phyloP scores from a whole-genome alignment of 768 basidiomycete genomes.

The Lactarius deliciosus region DNA sequence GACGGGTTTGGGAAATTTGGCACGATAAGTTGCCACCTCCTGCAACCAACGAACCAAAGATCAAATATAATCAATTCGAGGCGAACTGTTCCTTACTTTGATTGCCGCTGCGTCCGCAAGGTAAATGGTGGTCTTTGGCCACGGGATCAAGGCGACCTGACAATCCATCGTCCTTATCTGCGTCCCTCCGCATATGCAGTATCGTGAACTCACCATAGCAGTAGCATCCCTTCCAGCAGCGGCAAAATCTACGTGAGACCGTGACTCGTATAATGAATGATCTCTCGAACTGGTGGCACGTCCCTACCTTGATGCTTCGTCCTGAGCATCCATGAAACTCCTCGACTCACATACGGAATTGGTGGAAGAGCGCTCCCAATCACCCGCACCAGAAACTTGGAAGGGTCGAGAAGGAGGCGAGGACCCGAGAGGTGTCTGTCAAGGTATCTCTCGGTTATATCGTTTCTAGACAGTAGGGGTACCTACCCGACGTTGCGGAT shows the following conservation, averaged over 20 bases:
- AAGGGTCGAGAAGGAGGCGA: constrained; percentile 5
- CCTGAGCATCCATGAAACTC: not conserved
- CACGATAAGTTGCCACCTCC: constrained; percentile 51
- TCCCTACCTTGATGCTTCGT: constrained; percentile 16
- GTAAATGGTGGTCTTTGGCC: not conserved
- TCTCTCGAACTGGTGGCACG: no score
- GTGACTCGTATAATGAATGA: not conserved
- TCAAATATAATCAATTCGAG: not conserved
- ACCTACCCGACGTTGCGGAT: constrained; percentile 13
- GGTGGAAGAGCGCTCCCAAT: not conserved
- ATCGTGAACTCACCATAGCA: not conserved
- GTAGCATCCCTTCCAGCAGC: constrained; percentile 21
- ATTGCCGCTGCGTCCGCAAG: constrained; percentile 25
- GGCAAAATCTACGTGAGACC: constrained; percentile 13
- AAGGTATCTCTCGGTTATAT: not conserved
- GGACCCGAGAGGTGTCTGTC: constrained; percentile 13
- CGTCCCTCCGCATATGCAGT: no score
- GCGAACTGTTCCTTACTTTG: constrained; percentile 13
- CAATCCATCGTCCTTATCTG: no score
- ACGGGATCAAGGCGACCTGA: constrained; percentile 18
- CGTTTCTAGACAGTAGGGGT: not conserved
- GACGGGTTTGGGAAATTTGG: constrained; percentile 58
- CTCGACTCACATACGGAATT: constrained; percentile 1
- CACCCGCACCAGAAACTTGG: not conserved
- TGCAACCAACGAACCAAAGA: constrained; percentile 31